These are phyloP conservation scores for Entomortierella parvispora DNA, from an alignment of 192 early-diverging fungal genomes.

Conservation along the genomic window DNA sequence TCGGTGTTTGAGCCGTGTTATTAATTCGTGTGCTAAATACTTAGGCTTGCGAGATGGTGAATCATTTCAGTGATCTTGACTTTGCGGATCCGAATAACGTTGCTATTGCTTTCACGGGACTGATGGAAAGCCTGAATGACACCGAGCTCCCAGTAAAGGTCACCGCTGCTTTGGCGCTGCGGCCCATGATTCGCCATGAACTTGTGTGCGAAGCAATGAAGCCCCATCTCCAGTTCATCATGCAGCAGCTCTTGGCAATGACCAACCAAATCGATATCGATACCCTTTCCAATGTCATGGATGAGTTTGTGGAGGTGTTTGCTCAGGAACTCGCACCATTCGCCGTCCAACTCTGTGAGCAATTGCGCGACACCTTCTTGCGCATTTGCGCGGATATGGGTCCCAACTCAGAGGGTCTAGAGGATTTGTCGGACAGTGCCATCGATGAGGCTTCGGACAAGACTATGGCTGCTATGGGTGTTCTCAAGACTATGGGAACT, in stretches of 20 bases:
- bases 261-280: constrained; percentile 96
- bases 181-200: constrained; percentile 81
- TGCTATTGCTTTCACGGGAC: constrained; percentile 55
- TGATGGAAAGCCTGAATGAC: constrained; percentile 78
- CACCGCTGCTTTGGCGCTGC: constrained; percentile 84
- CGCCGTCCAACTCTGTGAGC: constrained; percentile 87
- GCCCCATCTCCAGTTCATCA: constrained; percentile 85
- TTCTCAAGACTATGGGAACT: constrained; percentile 90
- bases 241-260: constrained; percentile 87
- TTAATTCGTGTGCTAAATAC: background rate
- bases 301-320: constrained; percentile 92
- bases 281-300: constrained; percentile 86
- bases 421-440: constrained; percentile 61
- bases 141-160: constrained; percentile 89
- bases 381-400: constrained; percentile 74
- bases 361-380: constrained; percentile 89
- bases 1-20: background rate
- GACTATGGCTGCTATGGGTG: constrained; percentile 88
- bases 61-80: constrained; percentile 68
- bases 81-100: constrained; percentile 68
- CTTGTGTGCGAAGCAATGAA: constrained; percentile 76
- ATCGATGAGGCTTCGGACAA: constrained; percentile 81
- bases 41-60: constrained; percentile 62
- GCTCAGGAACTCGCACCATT: constrained; percentile 92
- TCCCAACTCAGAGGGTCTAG: constrained; percentile 43